Conservation (phyloP, 805 yeast genomes). For the Wickerhamiella siamensis region DNA sequence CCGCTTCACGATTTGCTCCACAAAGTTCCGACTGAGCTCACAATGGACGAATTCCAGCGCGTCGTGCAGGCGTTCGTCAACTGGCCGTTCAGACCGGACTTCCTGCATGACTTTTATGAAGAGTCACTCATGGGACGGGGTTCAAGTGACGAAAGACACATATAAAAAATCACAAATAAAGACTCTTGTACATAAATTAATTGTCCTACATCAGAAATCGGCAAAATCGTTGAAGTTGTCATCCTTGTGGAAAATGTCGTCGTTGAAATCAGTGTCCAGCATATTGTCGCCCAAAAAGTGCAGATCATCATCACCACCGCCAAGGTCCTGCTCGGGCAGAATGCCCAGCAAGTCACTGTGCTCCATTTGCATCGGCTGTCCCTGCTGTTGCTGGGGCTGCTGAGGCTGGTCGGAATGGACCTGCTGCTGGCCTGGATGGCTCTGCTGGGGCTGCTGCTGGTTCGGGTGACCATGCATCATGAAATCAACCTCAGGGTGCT, state of each 20-base stretch:
- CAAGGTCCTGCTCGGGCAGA: too few species aligned
- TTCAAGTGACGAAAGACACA: background rate
- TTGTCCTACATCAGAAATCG: background rate
- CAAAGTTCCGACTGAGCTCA: slow-evolving; percentile 35
- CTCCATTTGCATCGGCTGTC: too few species aligned
- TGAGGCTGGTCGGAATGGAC: background rate
- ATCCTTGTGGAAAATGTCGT: background rate
- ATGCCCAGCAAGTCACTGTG: too few species aligned
- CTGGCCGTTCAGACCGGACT: slow-evolving; percentile 83
- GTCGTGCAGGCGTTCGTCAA: slow-evolving; percentile 39
- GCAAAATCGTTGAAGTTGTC: background rate
- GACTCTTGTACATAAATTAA: background rate
- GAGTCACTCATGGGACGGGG: slow-evolving; percentile 11
- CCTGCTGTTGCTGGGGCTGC: background rate
- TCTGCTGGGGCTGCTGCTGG: background rate
- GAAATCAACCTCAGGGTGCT: background rate
- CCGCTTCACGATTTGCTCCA: slow-evolving; percentile 28
- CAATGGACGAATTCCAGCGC: slow-evolving; percentile 38
- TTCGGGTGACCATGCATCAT: background rate
- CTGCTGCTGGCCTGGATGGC: background rate
- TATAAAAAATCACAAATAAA: background rate
- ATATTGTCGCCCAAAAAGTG: background rate
- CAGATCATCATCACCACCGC: background rate
- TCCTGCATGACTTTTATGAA: slow-evolving; percentile 31
- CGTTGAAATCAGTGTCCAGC: background rate